Evolutionary conservation across 2,329 filamentous ascomycete genomes (phyloP).

Genomic region (Phialemonium atrogriseum): DNA sequence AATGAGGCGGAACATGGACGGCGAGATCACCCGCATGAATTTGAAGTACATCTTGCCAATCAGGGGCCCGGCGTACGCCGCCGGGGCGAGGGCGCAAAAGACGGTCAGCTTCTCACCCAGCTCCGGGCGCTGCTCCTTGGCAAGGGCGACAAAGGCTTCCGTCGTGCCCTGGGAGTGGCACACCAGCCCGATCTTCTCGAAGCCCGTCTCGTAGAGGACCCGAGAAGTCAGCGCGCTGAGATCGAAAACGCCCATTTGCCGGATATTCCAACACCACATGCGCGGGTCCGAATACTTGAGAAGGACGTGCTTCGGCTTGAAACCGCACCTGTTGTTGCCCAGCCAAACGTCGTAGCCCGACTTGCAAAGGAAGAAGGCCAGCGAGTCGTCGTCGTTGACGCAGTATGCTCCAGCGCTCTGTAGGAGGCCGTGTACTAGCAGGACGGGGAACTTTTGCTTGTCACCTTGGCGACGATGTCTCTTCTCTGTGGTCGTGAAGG

Average conservation of each 20-base stretch:
- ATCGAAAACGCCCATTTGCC: constrained; percentile 87
- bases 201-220: constrained; percentile 74
- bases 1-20: constrained; percentile 65
- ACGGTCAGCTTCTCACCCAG: constrained; percentile 76
- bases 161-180: constrained; percentile 90
- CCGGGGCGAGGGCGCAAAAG: constrained; percentile 85
- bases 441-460: constrained; percentile 66
- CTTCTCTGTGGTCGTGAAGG: constrained; percentile 42
- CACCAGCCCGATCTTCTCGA: constrained; percentile 72
- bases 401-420: constrained; percentile 87
- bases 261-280: constrained; percentile 97
- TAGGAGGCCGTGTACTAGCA: constrained; percentile 81
- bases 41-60: constrained; percentile 86
- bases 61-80: constrained; percentile 79
- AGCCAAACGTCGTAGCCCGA: constrained; percentile 93
- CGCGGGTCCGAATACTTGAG: constrained; percentile 69
- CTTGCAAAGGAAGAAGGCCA: constrained; percentile 89
- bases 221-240: constrained; percentile 72
- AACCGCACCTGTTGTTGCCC: constrained; percentile 87
- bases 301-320: constrained; percentile 65
- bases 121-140: constrained; percentile 82
- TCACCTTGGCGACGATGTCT: constrained; percentile 37
- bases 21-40: constrained; percentile 77
- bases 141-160: constrained; percentile 76
- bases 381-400: constrained; percentile 78